Evolutionary conservation across 1,139 yeast species (phyloP), one percentile per base, ranked within the genome.

Genomic region (Scheffersomyces cryptocercus): DNA sequence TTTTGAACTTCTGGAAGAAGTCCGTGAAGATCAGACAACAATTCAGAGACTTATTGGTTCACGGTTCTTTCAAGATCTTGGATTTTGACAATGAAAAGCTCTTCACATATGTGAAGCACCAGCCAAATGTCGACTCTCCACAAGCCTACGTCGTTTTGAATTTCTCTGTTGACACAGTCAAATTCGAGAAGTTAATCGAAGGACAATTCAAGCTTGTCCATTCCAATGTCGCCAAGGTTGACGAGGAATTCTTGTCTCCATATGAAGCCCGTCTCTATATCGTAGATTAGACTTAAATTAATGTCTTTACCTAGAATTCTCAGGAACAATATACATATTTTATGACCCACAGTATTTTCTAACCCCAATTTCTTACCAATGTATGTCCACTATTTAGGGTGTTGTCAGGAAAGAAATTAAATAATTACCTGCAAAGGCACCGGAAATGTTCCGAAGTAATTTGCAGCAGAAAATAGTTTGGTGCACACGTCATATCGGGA

Each of bases 21-120:
- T 65, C 75, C 5, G 60, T 81, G 47, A 54, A 59, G 42, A 40
- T 74, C 20, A 73, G 86, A 63, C 77, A 77, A 55, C 56, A 61
- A 31, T 55, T 68, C 64, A 69, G 67, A 50, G 79, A 76, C 41
- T 49, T 70, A 28, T 59, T 77, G 41, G 67, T 76, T 36, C 74
- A 77, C 52, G 85, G 85, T n/a, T 54, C 55, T 20, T 74, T 77
- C 53, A 64, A 68, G 43, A 58, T 74, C 30, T 54, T 71, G 51
- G 79, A 76, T 50, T 48, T 42, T 38, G 75, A 70, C 10, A 67
- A 74, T 54, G 54, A 59, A 30, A 53, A 68, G 41, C 55, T 65
- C n/a, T 75, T 77, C 52, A 64, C 70, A 4, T 73, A 63, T 53
- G 49, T 65, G 38, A 78, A 78, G 59, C 55, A 54, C 30, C 37